A percentile compares a stretch with the other conserved stretches of the same genome.
Evolutionary conservation across 2,329 filamentous ascomycete genomes (phyloP).

Genomic region (Pseudogymnoascus destructans): DNA sequence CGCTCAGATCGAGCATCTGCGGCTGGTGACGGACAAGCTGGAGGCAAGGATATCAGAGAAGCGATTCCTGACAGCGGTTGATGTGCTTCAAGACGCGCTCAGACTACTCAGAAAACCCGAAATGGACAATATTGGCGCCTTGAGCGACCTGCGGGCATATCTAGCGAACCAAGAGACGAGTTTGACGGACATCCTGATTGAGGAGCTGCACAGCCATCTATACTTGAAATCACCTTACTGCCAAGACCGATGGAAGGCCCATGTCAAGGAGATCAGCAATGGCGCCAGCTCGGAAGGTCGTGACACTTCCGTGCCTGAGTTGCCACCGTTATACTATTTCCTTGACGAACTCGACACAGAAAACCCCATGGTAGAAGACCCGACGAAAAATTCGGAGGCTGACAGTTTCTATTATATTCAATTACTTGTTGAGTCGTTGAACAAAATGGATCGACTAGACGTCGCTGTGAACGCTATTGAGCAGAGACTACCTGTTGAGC

Average conservation of each 20-base stretch:
- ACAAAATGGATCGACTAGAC: constrained; percentile 77
- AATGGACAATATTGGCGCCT: constrained; percentile 78
- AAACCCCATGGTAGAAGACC: constrained; percentile 62
- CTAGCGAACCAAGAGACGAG: constrained; percentile 86
- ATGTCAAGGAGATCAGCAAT: constrained; percentile 52
- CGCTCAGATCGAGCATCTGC: constrained; percentile 73
- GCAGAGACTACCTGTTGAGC: constrained; percentile 81
- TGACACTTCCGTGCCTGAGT: constrained; percentile 32
- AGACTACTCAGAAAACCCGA: constrained; percentile 75
- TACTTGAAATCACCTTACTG: constrained; percentile 98
- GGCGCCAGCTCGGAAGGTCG: constrained; percentile 26
- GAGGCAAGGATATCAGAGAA: constrained; percentile 95
- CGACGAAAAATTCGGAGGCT: constrained; percentile 83
- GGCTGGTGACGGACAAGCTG: constrained; percentile 78
- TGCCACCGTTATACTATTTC: constrained; percentile 42
- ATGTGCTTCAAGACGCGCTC: constrained; percentile 77
- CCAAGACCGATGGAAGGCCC: constrained; percentile 83
- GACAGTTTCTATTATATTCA: constrained; percentile 92
- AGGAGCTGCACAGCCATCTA: constrained; percentile 91
- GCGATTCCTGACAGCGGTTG: constrained; percentile 82
- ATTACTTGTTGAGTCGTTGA: constrained; percentile 75
- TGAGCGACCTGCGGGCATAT: constrained; percentile 76
- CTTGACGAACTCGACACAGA: constrained; percentile 49
- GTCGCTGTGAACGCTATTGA: constrained; percentile 81
- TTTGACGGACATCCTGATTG: constrained; percentile 87